phyloP scores from a whole-genome alignment of 192 early-diverging fungal genomes.

The Glomus cerebriforme region DNA sequence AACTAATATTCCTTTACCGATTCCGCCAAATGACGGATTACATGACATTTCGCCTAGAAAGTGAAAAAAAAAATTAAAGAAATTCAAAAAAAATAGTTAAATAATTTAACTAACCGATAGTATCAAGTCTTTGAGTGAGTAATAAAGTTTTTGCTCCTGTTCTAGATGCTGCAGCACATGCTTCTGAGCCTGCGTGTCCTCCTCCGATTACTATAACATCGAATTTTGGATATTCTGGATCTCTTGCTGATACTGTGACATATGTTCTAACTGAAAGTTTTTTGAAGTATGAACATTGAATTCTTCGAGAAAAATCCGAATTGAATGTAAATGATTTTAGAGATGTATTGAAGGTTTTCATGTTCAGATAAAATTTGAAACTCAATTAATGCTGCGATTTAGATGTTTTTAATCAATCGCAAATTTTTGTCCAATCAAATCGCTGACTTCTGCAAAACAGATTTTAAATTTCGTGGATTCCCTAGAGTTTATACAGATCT shows the following conservation, averaged over 20 bases:
- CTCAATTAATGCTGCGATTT: too few species aligned
- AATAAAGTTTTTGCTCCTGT: constrained; percentile 71
- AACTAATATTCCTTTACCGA: constrained; percentile 81
- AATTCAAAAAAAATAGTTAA: background rate
- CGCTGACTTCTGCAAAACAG: too few species aligned
- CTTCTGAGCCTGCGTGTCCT: constrained; percentile 84
- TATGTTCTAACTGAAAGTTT: background rate
- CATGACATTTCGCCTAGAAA: constrained; percentile 79
- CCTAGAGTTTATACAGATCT: too few species aligned
- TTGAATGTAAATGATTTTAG: too few species aligned
- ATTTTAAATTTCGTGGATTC: too few species aligned
- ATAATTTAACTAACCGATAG: constrained; percentile 55
- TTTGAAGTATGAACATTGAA: background rate
- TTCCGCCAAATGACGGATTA: constrained; percentile 84
- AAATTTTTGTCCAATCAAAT: too few species aligned
- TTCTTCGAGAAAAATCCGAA: background rate
- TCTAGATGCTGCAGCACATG: constrained; percentile 75
- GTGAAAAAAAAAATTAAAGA: background rate
- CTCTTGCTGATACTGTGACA: constrained; percentile 9
- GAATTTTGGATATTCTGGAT: constrained; percentile 30
- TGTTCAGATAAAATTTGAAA: too few species aligned
- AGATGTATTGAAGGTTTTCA: too few species aligned
- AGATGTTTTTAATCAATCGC: too few species aligned
- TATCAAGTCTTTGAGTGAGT: constrained; percentile 73
- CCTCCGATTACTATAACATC: constrained; percentile 86